Percentiles rank a stretch among this genome's conserved stretches.
Evolutionary conservation across 1,139 yeast species (phyloP).

Genomic region (Scheffersomyces lignicola): DNA sequence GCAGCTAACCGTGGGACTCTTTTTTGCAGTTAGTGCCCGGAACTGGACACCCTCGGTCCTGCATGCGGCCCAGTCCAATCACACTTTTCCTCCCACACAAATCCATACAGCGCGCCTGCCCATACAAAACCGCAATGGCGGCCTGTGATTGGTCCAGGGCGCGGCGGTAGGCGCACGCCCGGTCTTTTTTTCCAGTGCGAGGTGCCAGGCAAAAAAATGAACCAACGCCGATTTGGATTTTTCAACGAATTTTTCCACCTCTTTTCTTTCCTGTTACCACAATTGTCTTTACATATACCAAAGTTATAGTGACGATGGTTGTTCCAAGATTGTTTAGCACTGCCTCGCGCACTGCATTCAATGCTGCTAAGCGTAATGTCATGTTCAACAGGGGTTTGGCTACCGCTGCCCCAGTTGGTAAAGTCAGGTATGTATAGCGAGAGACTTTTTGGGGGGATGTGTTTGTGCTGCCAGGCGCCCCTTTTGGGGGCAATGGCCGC

Average conservation of each 20-base stretch:
- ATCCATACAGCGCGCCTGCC: too few relatives aligned
- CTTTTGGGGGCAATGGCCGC: background rate
- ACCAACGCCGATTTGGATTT: background rate
- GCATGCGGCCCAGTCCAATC: too few relatives aligned
- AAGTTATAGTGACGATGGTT: slow-evolving; percentile 48
- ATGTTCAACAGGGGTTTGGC: slow-evolving; percentile 83
- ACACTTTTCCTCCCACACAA: too few relatives aligned
- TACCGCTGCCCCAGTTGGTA: slow-evolving; percentile 86
- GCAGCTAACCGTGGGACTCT: too few relatives aligned
- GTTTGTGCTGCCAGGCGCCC: background rate
- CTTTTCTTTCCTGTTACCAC: slow-evolving; percentile 12
- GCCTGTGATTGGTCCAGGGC: too few relatives aligned
- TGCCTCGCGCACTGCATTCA: slow-evolving; percentile 85
- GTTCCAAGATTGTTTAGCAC: slow-evolving; percentile 91
- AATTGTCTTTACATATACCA: slow-evolving; percentile 14
- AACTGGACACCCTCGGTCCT: too few relatives aligned
- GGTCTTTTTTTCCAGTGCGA: too few relatives aligned
- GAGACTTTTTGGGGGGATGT: background rate
- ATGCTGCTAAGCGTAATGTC: slow-evolving; percentile 83
- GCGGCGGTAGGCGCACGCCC: too few relatives aligned
- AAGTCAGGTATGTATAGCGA: slow-evolving; percentile 87
- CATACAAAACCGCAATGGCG: too few relatives aligned
- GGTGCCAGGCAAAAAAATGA: background rate
- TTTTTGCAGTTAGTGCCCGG: too few relatives aligned
- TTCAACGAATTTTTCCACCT: background rate